Percentiles rank a stretch among this genome's conserved stretches.
Conservation (phyloP, 2,329 filamentous ascomycete species). For the Chaetomiaceae sp. region DNA sequence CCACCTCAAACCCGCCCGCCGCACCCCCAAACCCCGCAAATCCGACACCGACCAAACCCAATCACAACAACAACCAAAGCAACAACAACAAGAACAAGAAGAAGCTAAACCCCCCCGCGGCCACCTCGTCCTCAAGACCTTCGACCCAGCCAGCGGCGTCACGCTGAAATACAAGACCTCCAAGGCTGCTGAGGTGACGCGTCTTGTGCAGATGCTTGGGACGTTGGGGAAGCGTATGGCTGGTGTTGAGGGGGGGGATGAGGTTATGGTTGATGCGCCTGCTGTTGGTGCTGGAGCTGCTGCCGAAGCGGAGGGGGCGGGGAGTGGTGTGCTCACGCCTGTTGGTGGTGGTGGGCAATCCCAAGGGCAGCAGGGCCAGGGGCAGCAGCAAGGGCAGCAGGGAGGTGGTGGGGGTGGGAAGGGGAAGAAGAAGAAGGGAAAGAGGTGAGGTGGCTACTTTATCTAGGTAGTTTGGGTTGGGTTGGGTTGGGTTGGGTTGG, state of each 20-base stretch:
- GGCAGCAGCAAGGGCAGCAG: conserved; percentile 30
- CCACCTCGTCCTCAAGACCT: conserved; percentile 80
- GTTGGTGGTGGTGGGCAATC: conserved; percentile 30
- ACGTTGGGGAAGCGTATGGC: conserved; percentile 67
- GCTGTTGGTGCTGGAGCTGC: conserved; percentile 15
- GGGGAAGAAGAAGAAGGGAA: conserved; percentile 69
- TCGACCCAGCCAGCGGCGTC: conserved; percentile 73
- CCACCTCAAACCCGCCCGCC: conserved; percentile 54
- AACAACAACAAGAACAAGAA: conserved; percentile 14
- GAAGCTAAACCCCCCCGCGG: conserved; percentile 53
- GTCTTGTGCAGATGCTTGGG: conserved; percentile 73
- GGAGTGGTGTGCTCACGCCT: conserved; percentile 33
- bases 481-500: too few species aligned
- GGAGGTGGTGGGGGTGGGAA: conserved; percentile 35
- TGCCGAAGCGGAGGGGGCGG: conserved; percentile 26
- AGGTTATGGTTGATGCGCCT: conserved; percentile 39
- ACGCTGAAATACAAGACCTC: conserved; percentile 87
- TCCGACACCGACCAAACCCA: conserved; percentile 18
- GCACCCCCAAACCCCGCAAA: conserved; percentile 28
- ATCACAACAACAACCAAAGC: conserved; percentile 25
- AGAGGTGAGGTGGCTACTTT: conserved; percentile 56
- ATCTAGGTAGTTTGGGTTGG: too few species aligned
- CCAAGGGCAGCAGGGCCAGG: conserved; percentile 23
- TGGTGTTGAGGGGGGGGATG: conserved; percentile 41
- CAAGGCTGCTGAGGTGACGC: conserved; percentile 83